Conservation (phyloP, 78 protist species). For the Chrysochromulina parva region DNA sequence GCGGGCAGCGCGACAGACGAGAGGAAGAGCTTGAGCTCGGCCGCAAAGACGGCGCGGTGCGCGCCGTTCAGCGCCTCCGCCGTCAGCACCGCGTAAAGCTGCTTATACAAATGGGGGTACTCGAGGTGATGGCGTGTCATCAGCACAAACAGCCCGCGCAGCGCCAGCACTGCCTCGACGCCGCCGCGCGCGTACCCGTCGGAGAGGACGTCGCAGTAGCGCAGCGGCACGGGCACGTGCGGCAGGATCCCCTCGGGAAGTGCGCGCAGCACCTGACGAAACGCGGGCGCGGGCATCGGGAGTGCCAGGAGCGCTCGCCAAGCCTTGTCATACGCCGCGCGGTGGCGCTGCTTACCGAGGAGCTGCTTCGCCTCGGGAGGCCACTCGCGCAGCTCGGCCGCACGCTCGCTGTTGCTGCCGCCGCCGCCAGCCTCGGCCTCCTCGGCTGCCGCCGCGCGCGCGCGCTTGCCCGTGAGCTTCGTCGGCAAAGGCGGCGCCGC, state of each 20-base stretch:
- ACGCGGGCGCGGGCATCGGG: not conserved
- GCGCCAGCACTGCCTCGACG: not conserved
- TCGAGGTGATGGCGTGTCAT: not conserved
- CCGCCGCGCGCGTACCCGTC: not conserved
- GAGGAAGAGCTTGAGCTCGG: not conserved
- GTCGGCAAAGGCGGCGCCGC: too few species aligned
- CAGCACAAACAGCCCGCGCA: not conserved
- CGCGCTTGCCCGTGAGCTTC: too few species aligned
- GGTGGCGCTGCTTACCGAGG: not conserved
- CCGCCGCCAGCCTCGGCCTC: too few species aligned
- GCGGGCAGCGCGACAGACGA: constrained; percentile 4
- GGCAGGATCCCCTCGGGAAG: not conserved
- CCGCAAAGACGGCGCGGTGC: not conserved
- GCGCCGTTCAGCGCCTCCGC: not conserved
- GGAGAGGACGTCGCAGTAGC: not conserved
- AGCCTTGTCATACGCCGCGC: not conserved
- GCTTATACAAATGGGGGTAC: not conserved
- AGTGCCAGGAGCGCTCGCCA: constrained; percentile 1
- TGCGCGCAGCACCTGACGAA: not conserved
- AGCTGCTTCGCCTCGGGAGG: not conserved
- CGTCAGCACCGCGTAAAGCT: not conserved
- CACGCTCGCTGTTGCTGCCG: too few species aligned
- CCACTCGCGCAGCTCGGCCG: not conserved
- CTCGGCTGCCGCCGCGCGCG: too few species aligned
- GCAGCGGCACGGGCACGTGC: not conserved